Evolutionary conservation across 1,284 basidiomycete species (phyloP), one percentile per base, ranked within the genome.

Genomic region (Inonotus obliquus): DNA sequence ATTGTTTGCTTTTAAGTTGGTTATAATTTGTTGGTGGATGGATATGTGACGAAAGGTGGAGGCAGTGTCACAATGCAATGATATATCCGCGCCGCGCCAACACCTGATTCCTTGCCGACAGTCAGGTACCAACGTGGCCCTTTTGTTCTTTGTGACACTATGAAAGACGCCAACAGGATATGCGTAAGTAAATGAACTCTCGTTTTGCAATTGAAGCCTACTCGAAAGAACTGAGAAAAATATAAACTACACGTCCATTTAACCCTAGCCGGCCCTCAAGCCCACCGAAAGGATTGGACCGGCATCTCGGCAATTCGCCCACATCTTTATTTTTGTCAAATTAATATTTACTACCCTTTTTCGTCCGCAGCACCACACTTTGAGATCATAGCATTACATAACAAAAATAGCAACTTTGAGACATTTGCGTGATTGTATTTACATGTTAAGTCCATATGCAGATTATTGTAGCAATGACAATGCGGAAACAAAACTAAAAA

Each of bases 11-110:
- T 37, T 37, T 27, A 23, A 37, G 27, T 2, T 35, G 17, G n/a
- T 23, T 38, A 29, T 25, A 52, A 27, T 32, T 13, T 27, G 27
- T 25, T 13, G 27, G 25, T 19, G 29, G 23, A 14, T 11, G 32
- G 29, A 57, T 57, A 54, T 52, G 51, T 35, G 51, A 52, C 51
- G 51, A 27, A 29, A 52, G 23, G 51, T 52, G 51, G 51, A 52
- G 51, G 51, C 51, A 27, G 51, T 52, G 51, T 52, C 10, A 49
- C 41, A n/a, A 21, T n/a, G 6, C n/a, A 13, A 39, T 44, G 41
- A 44, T 44, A 44, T 4, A 9, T 49, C 47, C 47, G 47, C 47
- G 47, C 25, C 47, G 13, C 17, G 17, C 17, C 41, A n/a, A 21
- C 41, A n/a, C n/a, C n/a, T n/a, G n/a, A n/a, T n/a, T n/a, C n/a